Evolutionary conservation across 345 rosid species (phyloP), one percentile per base, ranked within the genome.

Genomic region (Pistacia atlantica): DNA sequence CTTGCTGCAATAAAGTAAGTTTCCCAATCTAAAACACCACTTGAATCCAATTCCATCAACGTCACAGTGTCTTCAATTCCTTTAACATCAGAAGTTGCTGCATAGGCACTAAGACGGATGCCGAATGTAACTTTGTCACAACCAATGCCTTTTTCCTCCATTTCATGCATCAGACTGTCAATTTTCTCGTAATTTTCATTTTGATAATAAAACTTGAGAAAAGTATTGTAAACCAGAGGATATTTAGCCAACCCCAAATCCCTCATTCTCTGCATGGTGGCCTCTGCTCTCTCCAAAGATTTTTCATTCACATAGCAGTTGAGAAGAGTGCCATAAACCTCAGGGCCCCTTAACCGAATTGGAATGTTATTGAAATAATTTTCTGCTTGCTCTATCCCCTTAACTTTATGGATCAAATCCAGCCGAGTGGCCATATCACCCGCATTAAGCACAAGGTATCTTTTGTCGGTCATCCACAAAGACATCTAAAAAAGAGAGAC

Each of bases 281-380:
- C 80, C 75, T 84, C 89, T 12, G 90, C 86, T 51, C 84, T 83
- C 37, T 86, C 84, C 55, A 81, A 74, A 17, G 67, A 73, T 31
- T 77, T 73, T 37, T 10, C 75, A 17, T 33, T 11, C 12, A 72
- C 78, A 68, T 86, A 82, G 84, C 88, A 81, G 54, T 75, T 78
- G 20, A 88, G 81, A 67, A 88, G 88, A 55, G 88, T 71, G 58
- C 77, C 31, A 64, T 83, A 84, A 58, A 73, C 77, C 69, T 59
- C 60, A 38, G 61, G 58, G 10, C 6, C 60, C 73, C 69, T 80
- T 3, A 80, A 64, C 11, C 51, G 51, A 45, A 42, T 25, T 16
- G 87, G 80, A 65, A 85, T 4, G 33, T 45, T 61, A 57, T 82
- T 73, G 57, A 83, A 82, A 70, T 49, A 85, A 8, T 75, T 80